Conservation (phyloP, 2,329 filamentous ascomycete species). For the Endocalyx cinctus region DNA sequence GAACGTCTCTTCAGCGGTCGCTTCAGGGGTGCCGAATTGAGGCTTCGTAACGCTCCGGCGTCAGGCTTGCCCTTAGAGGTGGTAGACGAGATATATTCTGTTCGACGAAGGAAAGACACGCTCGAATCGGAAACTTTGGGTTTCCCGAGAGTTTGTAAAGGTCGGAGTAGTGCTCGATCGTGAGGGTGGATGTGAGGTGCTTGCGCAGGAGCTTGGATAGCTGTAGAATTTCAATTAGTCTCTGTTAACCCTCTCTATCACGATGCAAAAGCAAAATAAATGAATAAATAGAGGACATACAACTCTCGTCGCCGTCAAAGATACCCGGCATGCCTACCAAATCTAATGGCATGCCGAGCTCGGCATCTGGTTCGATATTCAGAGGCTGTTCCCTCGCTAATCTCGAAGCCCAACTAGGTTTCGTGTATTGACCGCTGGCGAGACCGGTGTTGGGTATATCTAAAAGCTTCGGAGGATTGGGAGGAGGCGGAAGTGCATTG, state of each 20-base stretch:
- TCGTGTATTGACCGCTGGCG: slow-evolving; percentile 81
- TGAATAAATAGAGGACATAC: too few relatives aligned
- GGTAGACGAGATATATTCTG: slow-evolving; percentile 81
- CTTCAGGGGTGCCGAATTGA: slow-evolving; percentile 37
- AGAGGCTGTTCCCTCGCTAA: slow-evolving; percentile 86
- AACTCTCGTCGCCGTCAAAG: slow-evolving; percentile 91
- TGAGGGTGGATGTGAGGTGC: slow-evolving; percentile 71
- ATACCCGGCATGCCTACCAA: slow-evolving; percentile 91
- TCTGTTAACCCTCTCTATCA: slow-evolving; percentile 3
- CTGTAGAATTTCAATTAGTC: slow-evolving; percentile 42
- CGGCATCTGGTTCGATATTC: slow-evolving; percentile 95
- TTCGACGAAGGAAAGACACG: slow-evolving; percentile 91
- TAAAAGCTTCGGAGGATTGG: slow-evolving; percentile 91
- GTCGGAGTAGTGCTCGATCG: slow-evolving; percentile 78
- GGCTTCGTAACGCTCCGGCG: slow-evolving; percentile 48
- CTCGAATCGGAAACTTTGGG: slow-evolving; percentile 69
- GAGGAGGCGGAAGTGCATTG: slow-evolving; percentile 90
- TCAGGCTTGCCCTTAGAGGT: slow-evolving; percentile 45
- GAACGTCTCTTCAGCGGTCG: slow-evolving; percentile 46
- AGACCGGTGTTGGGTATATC: slow-evolving; percentile 94
- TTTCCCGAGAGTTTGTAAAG: slow-evolving; percentile 80
- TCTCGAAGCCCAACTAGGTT: slow-evolving; percentile 82
- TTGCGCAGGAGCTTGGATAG: slow-evolving; percentile 74
- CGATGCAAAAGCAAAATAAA: too few relatives aligned
- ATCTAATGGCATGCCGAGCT: slow-evolving; percentile 96